Evolutionary conservation across 1,284 basidiomycete genomes (phyloP).

Genomic region (Moniliophthora roreri): DNA sequence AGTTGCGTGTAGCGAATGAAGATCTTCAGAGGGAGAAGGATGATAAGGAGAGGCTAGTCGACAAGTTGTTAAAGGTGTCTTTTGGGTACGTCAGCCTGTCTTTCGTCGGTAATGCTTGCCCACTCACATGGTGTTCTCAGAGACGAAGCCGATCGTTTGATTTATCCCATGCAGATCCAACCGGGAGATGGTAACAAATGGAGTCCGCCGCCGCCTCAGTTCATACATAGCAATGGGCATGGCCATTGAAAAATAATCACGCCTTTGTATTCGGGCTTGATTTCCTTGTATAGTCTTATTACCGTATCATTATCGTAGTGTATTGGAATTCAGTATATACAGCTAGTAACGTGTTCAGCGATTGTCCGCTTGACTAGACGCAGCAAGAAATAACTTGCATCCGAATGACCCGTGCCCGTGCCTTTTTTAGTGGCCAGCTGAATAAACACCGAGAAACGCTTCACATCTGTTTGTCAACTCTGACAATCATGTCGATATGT

Average conservation of each 20-base stretch:
- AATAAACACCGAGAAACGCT: too few relatives aligned
- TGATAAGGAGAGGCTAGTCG: conserved; percentile 57
- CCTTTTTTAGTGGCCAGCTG: too few relatives aligned
- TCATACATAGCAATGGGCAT: neutral
- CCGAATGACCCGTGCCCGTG: too few relatives aligned
- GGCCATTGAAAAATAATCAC: neutral
- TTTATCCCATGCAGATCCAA: conserved; percentile 6
- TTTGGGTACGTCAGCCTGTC: conserved; percentile 47
- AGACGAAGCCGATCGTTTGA: conserved; percentile 10
- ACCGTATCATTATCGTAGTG: conserved; percentile 1
- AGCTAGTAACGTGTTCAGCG: neutral
- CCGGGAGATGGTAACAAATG: neutral
- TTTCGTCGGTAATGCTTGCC: neutral
- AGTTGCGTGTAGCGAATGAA: conserved; percentile 52
- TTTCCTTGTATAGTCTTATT: conserved; percentile 1
- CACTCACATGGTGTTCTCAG: neutral
- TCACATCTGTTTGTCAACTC: too few relatives aligned
- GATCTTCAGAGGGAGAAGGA: conserved; percentile 52
- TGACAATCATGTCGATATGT: too few relatives aligned
- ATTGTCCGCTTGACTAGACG: too few relatives aligned
- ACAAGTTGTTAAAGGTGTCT: conserved; percentile 44
- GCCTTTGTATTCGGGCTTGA: neutral
- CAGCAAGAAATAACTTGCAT: too few relatives aligned
- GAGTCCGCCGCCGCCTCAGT: neutral
- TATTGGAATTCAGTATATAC: neutral